These are phyloP conservation scores for Chenopodium quinoa DNA, from an alignment of 148 eudicot genomes.

Conservation along the genomic window DNA sequence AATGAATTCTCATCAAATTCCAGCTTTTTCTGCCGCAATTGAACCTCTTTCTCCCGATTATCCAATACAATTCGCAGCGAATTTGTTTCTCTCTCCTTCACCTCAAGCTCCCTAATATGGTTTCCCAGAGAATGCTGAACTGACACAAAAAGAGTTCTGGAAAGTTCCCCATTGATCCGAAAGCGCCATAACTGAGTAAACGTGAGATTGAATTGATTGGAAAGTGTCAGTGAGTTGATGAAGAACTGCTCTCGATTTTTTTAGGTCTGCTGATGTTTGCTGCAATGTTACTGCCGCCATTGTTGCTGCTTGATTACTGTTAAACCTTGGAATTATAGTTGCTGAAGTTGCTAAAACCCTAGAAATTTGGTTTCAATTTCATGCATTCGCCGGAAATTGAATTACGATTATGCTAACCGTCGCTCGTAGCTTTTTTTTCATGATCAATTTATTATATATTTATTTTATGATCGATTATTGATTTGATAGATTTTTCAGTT, in stretches of 20 bases:
- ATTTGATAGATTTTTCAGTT: no score
- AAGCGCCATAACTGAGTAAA: neutral
- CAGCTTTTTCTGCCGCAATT: neutral
- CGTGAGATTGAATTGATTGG: neutral
- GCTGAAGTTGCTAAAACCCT: no score
- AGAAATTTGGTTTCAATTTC: no score
- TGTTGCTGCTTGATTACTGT: neutral
- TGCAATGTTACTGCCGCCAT: neutral
- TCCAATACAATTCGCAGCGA: neutral
- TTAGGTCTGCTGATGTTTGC: slow-evolving; percentile 4
- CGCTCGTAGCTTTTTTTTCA: no score
- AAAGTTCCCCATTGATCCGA: neutral
- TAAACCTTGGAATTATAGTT: no score
- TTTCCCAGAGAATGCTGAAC: neutral
- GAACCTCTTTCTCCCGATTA: neutral
- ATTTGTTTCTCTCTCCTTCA: neutral
- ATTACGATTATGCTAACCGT: no score
- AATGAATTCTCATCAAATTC: neutral
- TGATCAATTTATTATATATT: no score
- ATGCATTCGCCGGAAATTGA: no score
- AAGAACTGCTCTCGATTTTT: neutral
- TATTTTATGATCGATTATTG: no score
- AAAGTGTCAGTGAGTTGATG: neutral
- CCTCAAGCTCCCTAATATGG: neutral
- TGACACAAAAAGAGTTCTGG: neutral